phyloP scores from a whole-genome alignment of 345 rosid species.

The Orychophragmus violaceus region DNA sequence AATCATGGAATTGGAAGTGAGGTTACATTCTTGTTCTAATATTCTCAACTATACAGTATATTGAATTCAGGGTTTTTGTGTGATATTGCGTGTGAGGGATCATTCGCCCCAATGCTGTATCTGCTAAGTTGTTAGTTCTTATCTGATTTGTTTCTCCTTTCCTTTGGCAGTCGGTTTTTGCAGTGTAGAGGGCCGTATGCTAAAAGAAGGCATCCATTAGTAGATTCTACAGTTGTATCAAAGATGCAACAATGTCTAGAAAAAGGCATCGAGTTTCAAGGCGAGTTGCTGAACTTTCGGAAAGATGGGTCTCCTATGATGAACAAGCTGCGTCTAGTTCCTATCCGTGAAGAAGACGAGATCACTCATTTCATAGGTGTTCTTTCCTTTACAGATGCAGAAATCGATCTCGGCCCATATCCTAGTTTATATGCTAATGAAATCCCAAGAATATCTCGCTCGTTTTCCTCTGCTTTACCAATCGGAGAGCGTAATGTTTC shows the following conservation, averaged over 20 bases:
- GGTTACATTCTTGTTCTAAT: not conserved
- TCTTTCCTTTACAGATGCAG: slow-evolving; percentile 69
- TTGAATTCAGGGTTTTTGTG: too few species aligned
- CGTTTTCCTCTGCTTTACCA: slow-evolving; percentile 38
- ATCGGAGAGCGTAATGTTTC: slow-evolving; percentile 60
- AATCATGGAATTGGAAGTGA: not conserved
- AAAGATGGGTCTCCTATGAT: slow-evolving; percentile 84
- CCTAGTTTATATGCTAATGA: slow-evolving; percentile 49
- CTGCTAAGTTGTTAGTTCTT: not conserved
- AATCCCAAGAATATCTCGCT: slow-evolving; percentile 38
- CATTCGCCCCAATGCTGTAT: not conserved
- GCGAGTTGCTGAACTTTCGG: slow-evolving; percentile 76
- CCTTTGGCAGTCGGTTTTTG: slow-evolving; percentile 71
- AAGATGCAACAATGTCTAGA: slow-evolving; percentile 75
- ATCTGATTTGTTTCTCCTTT: not conserved
- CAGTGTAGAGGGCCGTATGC: slow-evolving; percentile 94
- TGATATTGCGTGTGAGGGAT: not conserved
- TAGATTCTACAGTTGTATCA: slow-evolving; percentile 62
- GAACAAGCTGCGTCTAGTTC: slow-evolving; percentile 77
- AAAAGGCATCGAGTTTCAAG: slow-evolving; percentile 82
- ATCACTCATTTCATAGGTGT: slow-evolving; percentile 85
- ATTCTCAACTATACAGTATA: too few species aligned
- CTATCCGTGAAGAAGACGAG: slow-evolving; percentile 75
- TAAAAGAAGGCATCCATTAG: slow-evolving; percentile 80
- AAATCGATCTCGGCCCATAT: slow-evolving; percentile 72